These are phyloP conservation scores for Balamuthia mandrillaris DNA, from an alignment of 208 protist species.

Conservation along the genomic window DNA sequence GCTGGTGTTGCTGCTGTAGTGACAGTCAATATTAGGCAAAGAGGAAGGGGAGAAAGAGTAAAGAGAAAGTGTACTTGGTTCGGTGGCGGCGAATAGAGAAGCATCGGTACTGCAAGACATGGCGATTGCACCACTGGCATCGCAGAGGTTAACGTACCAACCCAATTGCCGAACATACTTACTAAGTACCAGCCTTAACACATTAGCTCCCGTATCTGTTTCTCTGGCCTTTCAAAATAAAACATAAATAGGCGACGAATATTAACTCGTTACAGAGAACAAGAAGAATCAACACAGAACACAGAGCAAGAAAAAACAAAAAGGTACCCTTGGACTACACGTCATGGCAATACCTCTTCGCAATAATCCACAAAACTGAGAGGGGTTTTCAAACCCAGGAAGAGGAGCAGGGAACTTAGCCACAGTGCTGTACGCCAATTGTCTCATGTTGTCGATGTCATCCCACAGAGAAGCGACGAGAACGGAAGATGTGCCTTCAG, in stretches of 20 bases:
- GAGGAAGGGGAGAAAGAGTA: neutral
- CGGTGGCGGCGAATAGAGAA: too few species aligned
- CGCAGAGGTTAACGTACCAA: neutral
- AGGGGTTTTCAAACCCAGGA: neutral
- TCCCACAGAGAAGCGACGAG: slow-evolving; percentile 4
- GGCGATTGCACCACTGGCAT: neutral
- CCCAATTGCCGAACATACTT: slow-evolving; percentile 1
- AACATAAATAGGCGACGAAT: neutral
- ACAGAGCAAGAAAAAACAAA: too few species aligned
- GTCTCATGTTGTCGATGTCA: slow-evolving; percentile 11
- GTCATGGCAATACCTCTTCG: neutral
- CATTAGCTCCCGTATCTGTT: neutral
- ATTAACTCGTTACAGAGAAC: neutral
- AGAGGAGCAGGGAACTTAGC: neutral
- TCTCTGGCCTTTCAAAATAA: neutral
- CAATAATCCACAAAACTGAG: neutral
- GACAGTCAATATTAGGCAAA: neutral
- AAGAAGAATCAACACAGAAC: too few species aligned
- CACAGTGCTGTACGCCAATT: neutral
- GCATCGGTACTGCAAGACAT: too few species aligned
- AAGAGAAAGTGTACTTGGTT: neutral
- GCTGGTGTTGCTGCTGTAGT: neutral
- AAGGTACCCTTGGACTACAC: neutral
- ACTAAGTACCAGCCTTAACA: neutral
- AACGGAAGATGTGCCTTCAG: neutral